These are phyloP conservation scores for Umbelopsis sp. DNA, from an alignment of 192 early-diverging fungal genomes.

Conservation along the genomic window DNA sequence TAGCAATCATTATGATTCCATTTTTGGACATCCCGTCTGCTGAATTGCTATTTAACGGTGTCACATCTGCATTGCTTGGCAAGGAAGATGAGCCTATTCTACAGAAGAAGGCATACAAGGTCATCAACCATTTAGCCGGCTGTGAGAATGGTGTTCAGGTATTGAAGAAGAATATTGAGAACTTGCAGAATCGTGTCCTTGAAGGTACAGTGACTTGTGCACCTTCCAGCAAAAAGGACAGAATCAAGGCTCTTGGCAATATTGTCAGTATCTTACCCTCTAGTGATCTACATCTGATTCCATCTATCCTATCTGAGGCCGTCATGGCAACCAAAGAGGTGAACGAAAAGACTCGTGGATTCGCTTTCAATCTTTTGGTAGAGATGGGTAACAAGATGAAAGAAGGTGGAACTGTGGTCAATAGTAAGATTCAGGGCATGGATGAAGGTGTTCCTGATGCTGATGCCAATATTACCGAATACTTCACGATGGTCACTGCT, in stretches of 20 bases:
- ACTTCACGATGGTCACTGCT: slow-evolving; percentile 91
- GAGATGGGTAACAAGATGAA: slow-evolving; percentile 92
- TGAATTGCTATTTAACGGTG: slow-evolving; percentile 57
- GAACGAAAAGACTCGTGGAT: slow-evolving; percentile 81
- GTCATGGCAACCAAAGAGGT: slow-evolving; percentile 94
- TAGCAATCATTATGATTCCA: slow-evolving; percentile 72
- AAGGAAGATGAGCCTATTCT: slow-evolving; percentile 70
- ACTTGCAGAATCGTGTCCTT: slow-evolving; percentile 67
- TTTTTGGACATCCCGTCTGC: slow-evolving; percentile 72
- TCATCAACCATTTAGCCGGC: slow-evolving; percentile 62
- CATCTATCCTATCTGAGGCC: slow-evolving; percentile 85
- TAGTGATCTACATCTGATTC: slow-evolving; percentile 82
- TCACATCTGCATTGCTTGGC: slow-evolving; percentile 53
- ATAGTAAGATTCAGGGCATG: slow-evolving; percentile 34
- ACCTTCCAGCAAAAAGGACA: slow-evolving; percentile 77
- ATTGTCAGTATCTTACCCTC: slow-evolving; percentile 66
- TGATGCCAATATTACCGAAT: slow-evolving; percentile 71
- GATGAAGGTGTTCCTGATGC: slow-evolving; percentile 42
- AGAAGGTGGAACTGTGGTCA: slow-evolving; percentile 58
- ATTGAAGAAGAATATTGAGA: slow-evolving; percentile 51
- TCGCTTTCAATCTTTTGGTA: slow-evolving; percentile 84
- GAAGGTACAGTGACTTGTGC: slow-evolving; percentile 69
- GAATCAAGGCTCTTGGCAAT: slow-evolving; percentile 68
- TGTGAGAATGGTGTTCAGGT: slow-evolving; percentile 50
- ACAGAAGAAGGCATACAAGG: slow-evolving; percentile 97